Evolutionary conservation across 257 asterid genomes (phyloP).

Genomic region (Nicotiana paniculata): DNA sequence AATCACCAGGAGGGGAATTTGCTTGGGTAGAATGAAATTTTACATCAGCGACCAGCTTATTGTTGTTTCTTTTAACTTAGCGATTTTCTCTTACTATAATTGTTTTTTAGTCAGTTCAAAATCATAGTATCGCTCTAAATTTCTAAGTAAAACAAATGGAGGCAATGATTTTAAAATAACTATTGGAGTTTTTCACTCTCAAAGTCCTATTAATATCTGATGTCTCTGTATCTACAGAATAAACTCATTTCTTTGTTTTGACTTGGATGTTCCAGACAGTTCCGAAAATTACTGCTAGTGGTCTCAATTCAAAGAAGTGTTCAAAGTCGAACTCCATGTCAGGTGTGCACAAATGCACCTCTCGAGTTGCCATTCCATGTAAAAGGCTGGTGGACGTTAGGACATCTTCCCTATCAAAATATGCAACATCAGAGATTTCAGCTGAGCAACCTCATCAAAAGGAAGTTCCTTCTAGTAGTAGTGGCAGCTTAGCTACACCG

Average conservation of each 20-base stretch:
- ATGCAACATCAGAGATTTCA: slow-evolving; percentile 29
- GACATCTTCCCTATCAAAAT: slow-evolving; percentile 28
- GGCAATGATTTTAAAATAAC: slow-evolving; percentile 5
- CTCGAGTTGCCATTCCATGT: slow-evolving; percentile 38
- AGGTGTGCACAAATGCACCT: slow-evolving; percentile 31
- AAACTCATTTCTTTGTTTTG: slow-evolving; percentile 6
- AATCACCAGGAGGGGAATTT: neutral
- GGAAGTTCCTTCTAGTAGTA: slow-evolving; percentile 32
- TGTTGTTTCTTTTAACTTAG: neutral
- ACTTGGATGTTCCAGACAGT: slow-evolving; percentile 34
- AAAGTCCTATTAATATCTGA: neutral
- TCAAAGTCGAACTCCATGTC: slow-evolving; percentile 30
- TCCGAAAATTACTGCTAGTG: slow-evolving; percentile 21
- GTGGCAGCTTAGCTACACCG: slow-evolving; percentile 13
- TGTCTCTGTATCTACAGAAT: neutral
- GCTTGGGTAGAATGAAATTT: neutral
- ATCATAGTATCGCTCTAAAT: neutral
- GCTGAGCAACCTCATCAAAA: slow-evolving; percentile 34
- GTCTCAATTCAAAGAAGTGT: slow-evolving; percentile 29
- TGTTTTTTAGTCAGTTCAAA: neutral
- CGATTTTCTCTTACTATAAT: neutral
- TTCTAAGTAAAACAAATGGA: neutral
- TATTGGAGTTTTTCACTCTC: neutral
- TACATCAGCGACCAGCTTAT: neutral
- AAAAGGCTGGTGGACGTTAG: slow-evolving; percentile 38